These are phyloP conservation scores for Solanum okadae DNA, from an alignment of 257 asterid genomes.

Conservation along the genomic window DNA sequence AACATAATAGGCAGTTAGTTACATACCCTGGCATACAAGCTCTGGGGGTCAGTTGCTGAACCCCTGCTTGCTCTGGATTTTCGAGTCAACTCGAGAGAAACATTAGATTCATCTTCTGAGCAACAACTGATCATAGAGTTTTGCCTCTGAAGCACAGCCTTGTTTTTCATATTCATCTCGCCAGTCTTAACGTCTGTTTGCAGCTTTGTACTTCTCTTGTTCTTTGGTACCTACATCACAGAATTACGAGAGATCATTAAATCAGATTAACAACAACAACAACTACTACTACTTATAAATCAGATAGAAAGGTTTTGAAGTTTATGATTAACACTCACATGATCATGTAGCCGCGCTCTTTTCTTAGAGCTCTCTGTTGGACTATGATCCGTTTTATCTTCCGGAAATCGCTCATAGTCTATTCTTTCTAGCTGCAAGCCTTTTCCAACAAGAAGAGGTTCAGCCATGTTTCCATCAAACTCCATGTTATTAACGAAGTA, in stretches of 20 bases:
- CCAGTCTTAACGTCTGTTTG: slow-evolving; percentile 23
- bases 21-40: slow-evolving; percentile 85
- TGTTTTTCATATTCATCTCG: background rate
- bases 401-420: slow-evolving; percentile 1
- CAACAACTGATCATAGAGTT: slow-evolving; percentile 27
- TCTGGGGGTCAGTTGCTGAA: slow-evolving; percentile 82
- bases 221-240: slow-evolving; percentile 27
- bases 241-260: background rate
- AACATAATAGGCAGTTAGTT: background rate
- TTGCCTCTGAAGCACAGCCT: slow-evolving; percentile 10
- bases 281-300: background rate
- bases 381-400: slow-evolving; percentile 8
- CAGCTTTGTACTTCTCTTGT: slow-evolving; percentile 14
- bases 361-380: slow-evolving; percentile 28
- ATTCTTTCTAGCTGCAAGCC: background rate
- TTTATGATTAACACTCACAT: background rate
- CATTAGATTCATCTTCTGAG: slow-evolving; percentile 44
- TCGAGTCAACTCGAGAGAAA: slow-evolving; percentile 20
- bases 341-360: slow-evolving; percentile 21
- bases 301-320: background rate
- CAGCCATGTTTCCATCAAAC: slow-evolving; percentile 9
- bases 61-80: slow-evolving; percentile 56
- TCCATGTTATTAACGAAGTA: slow-evolving; percentile 18
- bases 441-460: background rate
- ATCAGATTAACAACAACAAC: no score